phyloP scores from a whole-genome alignment of 2,329 filamentous ascomycete genomes.

The Penicillium sp. region DNA sequence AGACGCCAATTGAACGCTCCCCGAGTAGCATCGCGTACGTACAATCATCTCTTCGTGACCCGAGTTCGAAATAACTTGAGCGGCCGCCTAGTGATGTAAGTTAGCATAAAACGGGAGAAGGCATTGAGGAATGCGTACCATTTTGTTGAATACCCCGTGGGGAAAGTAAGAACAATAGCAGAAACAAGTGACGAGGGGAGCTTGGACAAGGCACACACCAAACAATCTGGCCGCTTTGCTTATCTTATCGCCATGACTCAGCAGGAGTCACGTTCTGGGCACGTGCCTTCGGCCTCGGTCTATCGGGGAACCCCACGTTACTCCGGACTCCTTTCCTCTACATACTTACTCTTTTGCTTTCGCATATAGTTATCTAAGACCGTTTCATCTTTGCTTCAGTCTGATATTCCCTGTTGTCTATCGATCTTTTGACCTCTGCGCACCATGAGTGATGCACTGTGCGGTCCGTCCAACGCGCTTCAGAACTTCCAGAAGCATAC shows the following conservation, averaged over 20 bases:
- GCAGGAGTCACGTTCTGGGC: constrained; percentile 17
- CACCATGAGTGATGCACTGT: constrained; percentile 62
- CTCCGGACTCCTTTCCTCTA: constrained; percentile 1
- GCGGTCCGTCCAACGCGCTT: constrained; percentile 69
- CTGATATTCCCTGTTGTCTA: not conserved
- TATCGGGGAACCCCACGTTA: constrained; percentile 17
- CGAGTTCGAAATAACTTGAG: constrained; percentile 73
- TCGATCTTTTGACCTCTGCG: not conserved
- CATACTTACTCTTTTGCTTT: constrained; percentile 1
- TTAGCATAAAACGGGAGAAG: constrained; percentile 10
- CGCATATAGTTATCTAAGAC: not conserved
- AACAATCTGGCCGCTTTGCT: constrained; percentile 25
- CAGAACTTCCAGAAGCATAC: constrained; percentile 68
- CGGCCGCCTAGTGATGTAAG: constrained; percentile 46
- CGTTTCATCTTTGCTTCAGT: not conserved
- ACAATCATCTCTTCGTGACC: constrained; percentile 99
- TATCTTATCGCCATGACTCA: constrained; percentile 24
- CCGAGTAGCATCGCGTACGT: constrained; percentile 44
- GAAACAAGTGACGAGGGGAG: constrained; percentile 9
- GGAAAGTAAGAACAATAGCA: constrained; percentile 12
- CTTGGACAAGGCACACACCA: constrained; percentile 12
- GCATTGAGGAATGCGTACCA: constrained; percentile 15
- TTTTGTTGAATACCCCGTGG: constrained; percentile 15
- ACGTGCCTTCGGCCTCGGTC: constrained; percentile 17
- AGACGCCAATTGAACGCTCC: constrained; percentile 7